Percentiles rank a stretch among this genome's conserved stretches.
These are phyloP conservation scores for Exophiala bonariae DNA, from an alignment of 2,329 filamentous ascomycete species.

Conservation along the genomic window DNA sequence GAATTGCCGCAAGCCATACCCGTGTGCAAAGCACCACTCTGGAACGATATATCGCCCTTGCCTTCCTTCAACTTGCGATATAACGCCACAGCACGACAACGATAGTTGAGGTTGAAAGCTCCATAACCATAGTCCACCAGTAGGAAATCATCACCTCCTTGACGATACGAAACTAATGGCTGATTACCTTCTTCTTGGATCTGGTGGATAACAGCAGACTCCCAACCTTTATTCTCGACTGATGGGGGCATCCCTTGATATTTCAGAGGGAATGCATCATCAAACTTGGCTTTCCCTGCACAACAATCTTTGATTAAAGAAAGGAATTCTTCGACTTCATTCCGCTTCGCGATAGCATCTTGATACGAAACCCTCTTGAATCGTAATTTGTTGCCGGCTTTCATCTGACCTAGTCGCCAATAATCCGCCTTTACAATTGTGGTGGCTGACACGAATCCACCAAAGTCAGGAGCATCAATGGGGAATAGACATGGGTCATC, in stretches of 20 bases:
- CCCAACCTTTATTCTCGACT: conserved; percentile 25
- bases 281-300: conserved; percentile 33
- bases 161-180: conserved; percentile 42
- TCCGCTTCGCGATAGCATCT: conserved; percentile 49
- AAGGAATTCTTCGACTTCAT: conserved; percentile 47
- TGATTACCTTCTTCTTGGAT: conserved; percentile 37
- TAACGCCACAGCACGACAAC: conserved; percentile 56
- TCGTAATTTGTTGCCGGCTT: conserved; percentile 56
- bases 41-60: conserved; percentile 37
- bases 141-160: conserved; percentile 53
- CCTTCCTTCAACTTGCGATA: conserved; percentile 47
- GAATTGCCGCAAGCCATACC: conserved; percentile 53
- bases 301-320: conserved; percentile 43
- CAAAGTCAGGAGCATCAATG: conserved; percentile 60
- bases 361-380: conserved; percentile 54
- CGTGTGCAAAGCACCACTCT: conserved; percentile 44
- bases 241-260: conserved; percentile 26
- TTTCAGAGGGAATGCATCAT: conserved; percentile 34
- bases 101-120: conserved; percentile 57
- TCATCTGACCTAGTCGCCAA: conserved; percentile 64
- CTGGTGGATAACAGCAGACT: conserved; percentile 36
- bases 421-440: conserved; percentile 59
- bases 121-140: conserved; percentile 61
- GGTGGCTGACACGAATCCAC: conserved; percentile 58
- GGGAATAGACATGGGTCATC: conserved; percentile 63